phyloP scores from a whole-genome alignment of 768 basidiomycete genomes.

The Sarcomyxa edulis region DNA sequence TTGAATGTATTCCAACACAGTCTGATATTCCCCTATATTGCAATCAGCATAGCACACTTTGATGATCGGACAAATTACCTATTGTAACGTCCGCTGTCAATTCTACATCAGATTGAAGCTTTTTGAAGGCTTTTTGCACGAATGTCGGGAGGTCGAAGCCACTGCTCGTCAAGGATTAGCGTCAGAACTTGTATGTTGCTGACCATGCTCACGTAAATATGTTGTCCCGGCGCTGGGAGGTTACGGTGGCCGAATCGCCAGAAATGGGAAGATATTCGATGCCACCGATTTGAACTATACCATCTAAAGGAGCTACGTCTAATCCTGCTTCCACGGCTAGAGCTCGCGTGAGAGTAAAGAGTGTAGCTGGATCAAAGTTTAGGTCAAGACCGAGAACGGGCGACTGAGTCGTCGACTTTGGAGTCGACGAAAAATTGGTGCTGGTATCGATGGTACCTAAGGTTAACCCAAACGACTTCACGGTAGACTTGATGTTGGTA shows the following conservation, averaged over 20 bases:
- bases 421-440: slow-evolving; percentile 44
- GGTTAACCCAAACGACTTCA: slow-evolving; percentile 53
- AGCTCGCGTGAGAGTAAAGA: slow-evolving; percentile 68
- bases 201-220: slow-evolving; percentile 44
- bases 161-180: slow-evolving; percentile 22
- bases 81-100: slow-evolving; percentile 52
- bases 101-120: slow-evolving; percentile 56
- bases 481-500: slow-evolving; percentile 53
- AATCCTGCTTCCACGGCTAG: slow-evolving; percentile 62
- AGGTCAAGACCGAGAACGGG: slow-evolving; percentile 56
- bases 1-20: slow-evolving; percentile 60
- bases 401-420: slow-evolving; percentile 50
- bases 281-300: slow-evolving; percentile 63
- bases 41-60: too few relatives aligned
- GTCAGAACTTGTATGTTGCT: background rate
- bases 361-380: slow-evolving; percentile 61
- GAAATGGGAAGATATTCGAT: slow-evolving; percentile 48
- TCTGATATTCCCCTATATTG: slow-evolving; percentile 54
- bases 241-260: slow-evolving; percentile 18
- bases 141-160: slow-evolving; percentile 61
- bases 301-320: slow-evolving; percentile 56
- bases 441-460: slow-evolving; percentile 56
- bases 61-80: slow-evolving; percentile 27
- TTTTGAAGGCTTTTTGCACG: slow-evolving; percentile 61
- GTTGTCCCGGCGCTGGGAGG: slow-evolving; percentile 32